These are phyloP conservation scores for Hirsutella rhossiliensis DNA, from an alignment of 2,329 filamentous ascomycete genomes.

Conservation along the genomic window DNA sequence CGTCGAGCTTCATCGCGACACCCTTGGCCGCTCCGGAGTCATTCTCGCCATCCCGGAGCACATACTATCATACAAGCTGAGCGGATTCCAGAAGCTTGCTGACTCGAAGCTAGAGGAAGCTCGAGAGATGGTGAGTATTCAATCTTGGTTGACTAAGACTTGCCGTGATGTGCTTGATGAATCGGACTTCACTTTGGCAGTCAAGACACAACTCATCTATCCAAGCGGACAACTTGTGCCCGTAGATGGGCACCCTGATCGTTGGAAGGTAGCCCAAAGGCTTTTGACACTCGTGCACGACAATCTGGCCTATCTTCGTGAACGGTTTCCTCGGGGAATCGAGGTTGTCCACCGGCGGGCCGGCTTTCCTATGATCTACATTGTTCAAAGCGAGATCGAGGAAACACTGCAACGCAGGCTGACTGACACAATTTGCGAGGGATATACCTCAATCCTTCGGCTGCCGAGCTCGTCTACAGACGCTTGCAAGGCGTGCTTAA, in stretches of 20 bases:
- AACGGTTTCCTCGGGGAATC: conserved; percentile 22
- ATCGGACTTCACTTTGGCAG: conserved; percentile 41
- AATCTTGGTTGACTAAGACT: conserved; percentile 33
- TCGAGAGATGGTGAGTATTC: conserved; percentile 33
- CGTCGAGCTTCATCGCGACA: conserved; percentile 9
- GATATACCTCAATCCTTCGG: conserved; percentile 7
- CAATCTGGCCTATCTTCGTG: conserved; percentile 23
- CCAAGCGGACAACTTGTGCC: conserved; percentile 34
- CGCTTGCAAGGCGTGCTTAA: neutral
- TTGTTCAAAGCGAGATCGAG: conserved; percentile 37
- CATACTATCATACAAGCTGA: conserved; percentile 51
- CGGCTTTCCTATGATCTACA: conserved; percentile 44
- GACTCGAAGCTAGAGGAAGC: conserved; percentile 31
- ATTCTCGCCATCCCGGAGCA: conserved; percentile 52
- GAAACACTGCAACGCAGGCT: conserved; percentile 28
- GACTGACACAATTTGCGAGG: conserved; percentile 25
- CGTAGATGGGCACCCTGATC: conserved; percentile 39
- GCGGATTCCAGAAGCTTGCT: conserved; percentile 43
- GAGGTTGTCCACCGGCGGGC: conserved; percentile 28
- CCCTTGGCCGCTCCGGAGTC: conserved; percentile 29
- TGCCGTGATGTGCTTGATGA: conserved; percentile 55
- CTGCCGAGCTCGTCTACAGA: conserved; percentile 1
- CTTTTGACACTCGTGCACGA: conserved; percentile 27
- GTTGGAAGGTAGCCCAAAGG: conserved; percentile 34
- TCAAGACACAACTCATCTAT: conserved; percentile 45